A percentile compares a stretch with the other conserved stretches of the same genome.
Conservation (phyloP, 169 alveolate species). For the Eimeria praecox region DNA sequence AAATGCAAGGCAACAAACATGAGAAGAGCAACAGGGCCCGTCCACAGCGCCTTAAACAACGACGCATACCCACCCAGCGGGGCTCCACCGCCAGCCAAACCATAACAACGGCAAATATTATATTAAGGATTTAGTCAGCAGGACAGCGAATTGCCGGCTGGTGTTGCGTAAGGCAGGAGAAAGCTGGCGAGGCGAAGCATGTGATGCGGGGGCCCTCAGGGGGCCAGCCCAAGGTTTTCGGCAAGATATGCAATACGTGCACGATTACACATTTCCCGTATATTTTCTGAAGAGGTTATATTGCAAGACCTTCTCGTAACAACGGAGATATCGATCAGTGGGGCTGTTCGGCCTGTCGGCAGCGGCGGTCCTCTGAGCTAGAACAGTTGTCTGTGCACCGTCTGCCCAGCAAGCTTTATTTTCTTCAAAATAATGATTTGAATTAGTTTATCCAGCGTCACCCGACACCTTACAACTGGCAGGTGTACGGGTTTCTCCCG, state of each 20-base stretch:
- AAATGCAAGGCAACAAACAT: not conserved
- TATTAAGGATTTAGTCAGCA: not conserved
- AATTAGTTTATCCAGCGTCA: not conserved
- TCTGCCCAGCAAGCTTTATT: not conserved
- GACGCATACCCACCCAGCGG: not conserved
- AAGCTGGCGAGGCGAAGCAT: not conserved
- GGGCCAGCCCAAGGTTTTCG: not conserved
- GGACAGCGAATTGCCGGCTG: not conserved
- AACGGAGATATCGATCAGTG: not conserved
- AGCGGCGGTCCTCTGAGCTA: not conserved
- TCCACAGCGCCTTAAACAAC: not conserved
- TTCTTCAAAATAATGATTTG: not conserved
- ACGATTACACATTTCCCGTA: not conserved
- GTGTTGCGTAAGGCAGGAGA: not conserved
- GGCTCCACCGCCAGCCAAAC: not conserved
- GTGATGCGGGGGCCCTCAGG: not conserved
- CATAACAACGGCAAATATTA: not conserved
- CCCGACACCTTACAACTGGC: not conserved
- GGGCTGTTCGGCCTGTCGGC: conserved; percentile 36
- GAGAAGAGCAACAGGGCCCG: conserved; percentile 1
- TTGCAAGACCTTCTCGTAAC: not conserved
- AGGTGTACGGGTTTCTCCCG: not conserved
- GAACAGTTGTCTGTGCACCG: not conserved
- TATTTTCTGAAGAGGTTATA: not conserved
- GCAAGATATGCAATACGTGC: not conserved